Evolutionary conservation across 495 filamentous ascomycete genomes (phyloP).

Genomic region (Hypoxylon lenormandii): DNA sequence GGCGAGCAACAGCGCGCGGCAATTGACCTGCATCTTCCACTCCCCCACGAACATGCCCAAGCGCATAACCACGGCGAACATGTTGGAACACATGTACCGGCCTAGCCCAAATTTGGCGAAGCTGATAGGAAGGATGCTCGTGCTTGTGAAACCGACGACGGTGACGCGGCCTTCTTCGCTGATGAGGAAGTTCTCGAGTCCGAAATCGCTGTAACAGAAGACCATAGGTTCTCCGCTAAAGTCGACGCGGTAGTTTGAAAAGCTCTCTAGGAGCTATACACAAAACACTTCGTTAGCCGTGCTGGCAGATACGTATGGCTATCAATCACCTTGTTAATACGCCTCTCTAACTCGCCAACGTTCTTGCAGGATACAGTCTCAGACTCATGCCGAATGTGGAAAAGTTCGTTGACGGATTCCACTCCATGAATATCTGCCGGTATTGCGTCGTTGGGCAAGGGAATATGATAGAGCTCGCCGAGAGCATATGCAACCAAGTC

Average conservation of each 20-base stretch:
- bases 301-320: background rate
- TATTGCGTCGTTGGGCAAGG: background rate
- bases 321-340: background rate
- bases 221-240: background rate
- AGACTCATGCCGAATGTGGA: background rate
- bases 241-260: background rate
- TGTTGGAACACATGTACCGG: too few species aligned
- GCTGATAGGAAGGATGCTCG: background rate
- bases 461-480: background rate
- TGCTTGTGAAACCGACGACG: background rate
- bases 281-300: background rate
- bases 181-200: background rate
- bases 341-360: background rate
- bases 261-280: background rate
- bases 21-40: too few species aligned
- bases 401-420: background rate
- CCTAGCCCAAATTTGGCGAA: too few species aligned
- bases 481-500: background rate
- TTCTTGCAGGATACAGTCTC: background rate
- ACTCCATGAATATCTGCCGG: background rate
- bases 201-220: background rate
- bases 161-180: background rate
- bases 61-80: too few species aligned
- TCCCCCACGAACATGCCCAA: too few species aligned
- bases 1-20: too few species aligned